phyloP scores from a whole-genome alignment of 495 filamentous ascomycete genomes.

The Sabuloglossum arenarium region DNA sequence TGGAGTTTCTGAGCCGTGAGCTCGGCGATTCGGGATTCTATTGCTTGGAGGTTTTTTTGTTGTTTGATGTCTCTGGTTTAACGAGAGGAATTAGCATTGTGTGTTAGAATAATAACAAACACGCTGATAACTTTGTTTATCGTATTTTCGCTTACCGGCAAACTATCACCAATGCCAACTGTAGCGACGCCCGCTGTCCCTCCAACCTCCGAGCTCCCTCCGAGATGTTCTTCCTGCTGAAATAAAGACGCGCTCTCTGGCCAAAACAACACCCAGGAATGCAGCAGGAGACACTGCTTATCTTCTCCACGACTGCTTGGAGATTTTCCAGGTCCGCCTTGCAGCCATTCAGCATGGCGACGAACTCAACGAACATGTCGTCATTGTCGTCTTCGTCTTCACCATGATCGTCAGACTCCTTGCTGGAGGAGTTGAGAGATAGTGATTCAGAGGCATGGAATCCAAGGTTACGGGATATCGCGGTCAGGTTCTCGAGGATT shows the following conservation, averaged over 20 bases:
- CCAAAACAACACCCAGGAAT: background rate
- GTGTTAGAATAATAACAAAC: no score
- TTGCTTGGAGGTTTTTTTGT: background rate
- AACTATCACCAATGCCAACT: background rate
- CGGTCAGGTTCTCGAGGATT: background rate
- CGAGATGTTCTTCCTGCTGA: background rate
- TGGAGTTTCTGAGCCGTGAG: background rate
- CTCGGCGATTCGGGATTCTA: background rate
- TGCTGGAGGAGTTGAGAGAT: background rate
- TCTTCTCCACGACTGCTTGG: background rate
- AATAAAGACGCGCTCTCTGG: background rate
- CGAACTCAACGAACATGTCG: background rate
- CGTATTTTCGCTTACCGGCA: background rate
- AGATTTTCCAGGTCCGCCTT: background rate
- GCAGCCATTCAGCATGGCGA: background rate
- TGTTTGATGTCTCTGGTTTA: background rate
- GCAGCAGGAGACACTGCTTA: background rate
- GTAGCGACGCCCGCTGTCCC: background rate
- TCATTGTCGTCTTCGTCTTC: background rate
- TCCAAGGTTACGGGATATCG: background rate
- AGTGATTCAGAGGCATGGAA: background rate
- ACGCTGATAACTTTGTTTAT: background rate
- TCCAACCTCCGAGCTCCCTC: background rate
- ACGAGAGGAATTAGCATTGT: no score
- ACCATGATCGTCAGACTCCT: background rate